Conservation (phyloP, 768 basidiomycete genomes). For the Termitomyces sp. region DNA sequence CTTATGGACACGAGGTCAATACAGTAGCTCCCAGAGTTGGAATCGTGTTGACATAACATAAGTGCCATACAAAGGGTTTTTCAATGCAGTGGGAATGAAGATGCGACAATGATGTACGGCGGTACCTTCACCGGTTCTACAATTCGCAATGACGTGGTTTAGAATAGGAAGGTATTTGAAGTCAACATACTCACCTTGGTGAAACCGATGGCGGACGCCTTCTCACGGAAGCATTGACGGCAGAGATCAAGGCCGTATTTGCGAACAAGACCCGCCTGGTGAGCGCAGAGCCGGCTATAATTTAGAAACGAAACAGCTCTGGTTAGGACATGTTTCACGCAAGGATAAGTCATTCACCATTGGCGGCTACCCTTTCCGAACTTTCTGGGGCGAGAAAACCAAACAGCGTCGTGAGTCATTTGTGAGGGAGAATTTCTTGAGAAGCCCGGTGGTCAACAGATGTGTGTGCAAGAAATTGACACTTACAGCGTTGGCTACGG, state of each 20-base stretch:
- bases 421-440: slow-evolving; percentile 27
- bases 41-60: slow-evolving; percentile 13
- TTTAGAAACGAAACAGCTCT: background rate
- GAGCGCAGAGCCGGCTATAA: slow-evolving; percentile 87
- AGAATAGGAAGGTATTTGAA: background rate
- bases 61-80: slow-evolving; percentile 13
- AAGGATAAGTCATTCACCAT: slow-evolving; percentile 54
- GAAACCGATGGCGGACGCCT: slow-evolving; percentile 90
- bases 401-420: slow-evolving; percentile 98
- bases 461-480: slow-evolving; percentile 4
- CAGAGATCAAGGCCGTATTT: slow-evolving; percentile 97
- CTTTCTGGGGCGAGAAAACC: slow-evolving; percentile 95
- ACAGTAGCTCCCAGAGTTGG: background rate
- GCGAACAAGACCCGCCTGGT: slow-evolving; percentile 97
- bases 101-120: background rate
- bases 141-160: background rate
- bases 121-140: slow-evolving; percentile 50
- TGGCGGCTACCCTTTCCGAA: slow-evolving; percentile 94
- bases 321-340: background rate
- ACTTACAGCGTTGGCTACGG: slow-evolving; percentile 23
- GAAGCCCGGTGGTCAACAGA: slow-evolving; percentile 7
- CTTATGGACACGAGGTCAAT: background rate
- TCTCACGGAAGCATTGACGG: slow-evolving; percentile 98
- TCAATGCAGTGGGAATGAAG: background rate
- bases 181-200: slow-evolving; percentile 65